Percentiles rank a stretch among this genome's conserved stretches.
Evolutionary conservation across 306 rosid genomes (phyloP).

Genomic region (Medicago arabica): DNA sequence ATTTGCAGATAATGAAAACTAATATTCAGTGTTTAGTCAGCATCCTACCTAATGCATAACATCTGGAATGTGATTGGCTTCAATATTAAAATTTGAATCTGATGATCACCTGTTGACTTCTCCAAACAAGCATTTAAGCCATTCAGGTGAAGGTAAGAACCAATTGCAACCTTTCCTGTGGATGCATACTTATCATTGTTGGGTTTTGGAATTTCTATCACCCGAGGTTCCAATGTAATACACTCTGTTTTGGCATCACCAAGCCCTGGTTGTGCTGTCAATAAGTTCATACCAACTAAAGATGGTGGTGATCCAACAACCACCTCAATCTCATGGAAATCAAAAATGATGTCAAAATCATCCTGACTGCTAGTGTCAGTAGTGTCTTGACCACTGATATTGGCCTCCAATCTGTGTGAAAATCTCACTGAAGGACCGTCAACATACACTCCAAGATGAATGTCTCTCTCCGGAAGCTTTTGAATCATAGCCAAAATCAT

Average conservation of each 20-base stretch:
- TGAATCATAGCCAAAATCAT: slow-evolving; percentile 56
- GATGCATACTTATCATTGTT: slow-evolving; percentile 61
- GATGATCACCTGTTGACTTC: slow-evolving; percentile 51
- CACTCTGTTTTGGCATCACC: slow-evolving; percentile 52
- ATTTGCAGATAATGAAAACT: slow-evolving; percentile 34
- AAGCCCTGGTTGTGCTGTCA: slow-evolving; percentile 45
- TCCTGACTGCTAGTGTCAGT: slow-evolving; percentile 45
- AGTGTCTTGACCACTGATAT: slow-evolving; percentile 43
- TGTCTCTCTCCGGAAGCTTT: slow-evolving; percentile 70
- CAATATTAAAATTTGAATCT: slow-evolving; percentile 59
- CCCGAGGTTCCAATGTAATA: slow-evolving; percentile 61
- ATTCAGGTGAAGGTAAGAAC: slow-evolving; percentile 59
- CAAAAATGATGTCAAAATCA: slow-evolving; percentile 58
- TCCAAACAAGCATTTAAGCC: slow-evolving; percentile 71
- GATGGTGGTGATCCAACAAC: slow-evolving; percentile 70
- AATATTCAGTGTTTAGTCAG: slow-evolving; percentile 30
- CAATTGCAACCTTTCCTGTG: slow-evolving; percentile 55
- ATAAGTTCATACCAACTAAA: slow-evolving; percentile 50
- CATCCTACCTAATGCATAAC: slow-evolving; percentile 68
- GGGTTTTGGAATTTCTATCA: slow-evolving; percentile 57
- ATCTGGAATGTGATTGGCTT: slow-evolving; percentile 62
- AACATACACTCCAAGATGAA: slow-evolving; percentile 70
- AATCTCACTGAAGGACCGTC: slow-evolving; percentile 72
- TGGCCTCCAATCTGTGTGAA: slow-evolving; percentile 54
- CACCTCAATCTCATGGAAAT: slow-evolving; percentile 64